Evolutionary conservation across 805 yeast species (phyloP).

Genomic region (Metschnikowia koreensis): DNA sequence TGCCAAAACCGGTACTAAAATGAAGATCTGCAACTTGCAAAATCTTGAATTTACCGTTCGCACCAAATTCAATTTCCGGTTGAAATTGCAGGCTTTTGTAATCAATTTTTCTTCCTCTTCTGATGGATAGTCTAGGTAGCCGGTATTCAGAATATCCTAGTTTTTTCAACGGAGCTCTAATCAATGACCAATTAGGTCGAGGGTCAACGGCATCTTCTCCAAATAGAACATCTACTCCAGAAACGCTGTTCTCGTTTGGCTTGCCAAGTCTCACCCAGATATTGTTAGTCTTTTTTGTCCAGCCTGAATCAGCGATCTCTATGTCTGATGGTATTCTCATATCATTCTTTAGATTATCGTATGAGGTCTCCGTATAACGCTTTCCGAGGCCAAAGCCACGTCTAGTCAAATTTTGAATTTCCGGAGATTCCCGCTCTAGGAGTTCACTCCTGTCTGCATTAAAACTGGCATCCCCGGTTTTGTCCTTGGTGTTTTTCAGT

Average conservation of each 20-base stretch:
- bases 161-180: constrained; percentile 28
- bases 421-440: no score
- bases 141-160: constrained; percentile 20
- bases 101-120: constrained; percentile 35
- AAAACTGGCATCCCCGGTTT: background rate
- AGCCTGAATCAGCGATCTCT: constrained; percentile 41
- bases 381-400: background rate
- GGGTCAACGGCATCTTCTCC: constrained; percentile 77
- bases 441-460: background rate
- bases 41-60: constrained; percentile 63
- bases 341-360: constrained; percentile 21
- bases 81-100: constrained; percentile 25
- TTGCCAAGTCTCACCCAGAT: constrained; percentile 60
- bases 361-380: constrained; percentile 19
- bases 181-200: constrained; percentile 60
- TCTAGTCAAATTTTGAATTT: no score
- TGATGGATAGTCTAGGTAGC: constrained; percentile 29
- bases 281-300: constrained; percentile 49
- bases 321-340: constrained; percentile 30
- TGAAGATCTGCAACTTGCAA: constrained; percentile 91
- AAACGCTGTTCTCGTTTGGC: constrained; percentile 39
- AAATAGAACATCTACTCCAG: constrained; percentile 66
- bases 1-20: constrained; percentile 79
- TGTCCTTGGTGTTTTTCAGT: background rate
- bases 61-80: constrained; percentile 35